Conservation (phyloP, 1,284 basidiomycete species). For the Ceratobasidium sp. region DNA sequence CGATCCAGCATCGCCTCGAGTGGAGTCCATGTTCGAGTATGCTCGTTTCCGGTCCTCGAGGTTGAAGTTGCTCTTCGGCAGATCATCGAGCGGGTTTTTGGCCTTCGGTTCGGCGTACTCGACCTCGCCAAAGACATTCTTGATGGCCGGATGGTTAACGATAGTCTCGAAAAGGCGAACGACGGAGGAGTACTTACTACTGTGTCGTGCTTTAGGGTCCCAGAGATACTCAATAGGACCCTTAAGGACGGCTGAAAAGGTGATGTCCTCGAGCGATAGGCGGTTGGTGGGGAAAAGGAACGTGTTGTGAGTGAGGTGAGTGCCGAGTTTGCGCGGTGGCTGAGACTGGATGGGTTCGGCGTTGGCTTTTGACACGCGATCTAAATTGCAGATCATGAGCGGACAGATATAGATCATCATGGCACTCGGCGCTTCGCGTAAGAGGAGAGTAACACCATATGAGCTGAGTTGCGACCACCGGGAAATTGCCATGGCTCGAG, state of each 20-base stretch:
- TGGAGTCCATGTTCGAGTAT: slow-evolving; percentile 95
- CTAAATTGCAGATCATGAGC: no score
- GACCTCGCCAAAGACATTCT: slow-evolving; percentile 73
- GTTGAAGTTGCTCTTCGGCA: slow-evolving; percentile 94
- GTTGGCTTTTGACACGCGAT: no score
- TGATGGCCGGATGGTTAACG: slow-evolving; percentile 83
- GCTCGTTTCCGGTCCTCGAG: slow-evolving; percentile 98
- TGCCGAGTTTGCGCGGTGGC: slow-evolving; percentile 68
- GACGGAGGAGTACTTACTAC: slow-evolving; percentile 77
- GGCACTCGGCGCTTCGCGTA: no score
- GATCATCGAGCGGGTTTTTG: slow-evolving; percentile 94
- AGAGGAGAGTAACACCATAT: no score
- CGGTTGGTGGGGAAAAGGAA: slow-evolving; percentile 93
- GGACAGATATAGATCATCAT: no score
- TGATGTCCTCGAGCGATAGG: slow-evolving; percentile 92
- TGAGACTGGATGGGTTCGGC: no score
- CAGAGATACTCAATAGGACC: slow-evolving; percentile 67
- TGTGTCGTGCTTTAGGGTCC: slow-evolving; percentile 74
- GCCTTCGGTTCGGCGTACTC: slow-evolving; percentile 79
- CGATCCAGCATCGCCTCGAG: slow-evolving; percentile 79
- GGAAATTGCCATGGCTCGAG: no score
- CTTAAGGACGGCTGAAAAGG: slow-evolving; percentile 72
- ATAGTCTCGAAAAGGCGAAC: slow-evolving; percentile 89
- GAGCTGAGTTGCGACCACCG: no score
- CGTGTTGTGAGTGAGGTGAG: slow-evolving; percentile 82